phyloP scores from a whole-genome alignment of 768 basidiomycete genomes.

The Coprinopsis marcescibilis region DNA sequence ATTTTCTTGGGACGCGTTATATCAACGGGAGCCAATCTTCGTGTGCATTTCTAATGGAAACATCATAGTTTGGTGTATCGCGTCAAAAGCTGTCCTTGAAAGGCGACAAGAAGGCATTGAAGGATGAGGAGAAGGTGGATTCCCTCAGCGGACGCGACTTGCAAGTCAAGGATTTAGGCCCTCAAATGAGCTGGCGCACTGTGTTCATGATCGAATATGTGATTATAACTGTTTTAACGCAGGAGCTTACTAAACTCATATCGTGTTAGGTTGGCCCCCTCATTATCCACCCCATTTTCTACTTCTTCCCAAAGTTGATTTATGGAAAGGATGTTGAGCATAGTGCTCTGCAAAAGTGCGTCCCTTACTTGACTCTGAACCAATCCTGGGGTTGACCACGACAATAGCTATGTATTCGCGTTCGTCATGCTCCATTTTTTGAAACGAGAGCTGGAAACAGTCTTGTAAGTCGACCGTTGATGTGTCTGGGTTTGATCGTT shows the following conservation, averaged over 20 bases:
- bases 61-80: constrained; percentile 60
- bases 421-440: constrained; percentile 83
- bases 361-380: not conserved
- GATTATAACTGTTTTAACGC: no score
- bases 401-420: constrained; percentile 45
- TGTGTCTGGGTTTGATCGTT: constrained; percentile 3
- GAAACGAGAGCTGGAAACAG: constrained; percentile 89
- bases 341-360: constrained; percentile 72
- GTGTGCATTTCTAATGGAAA: no score
- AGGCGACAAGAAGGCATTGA: constrained; percentile 53
- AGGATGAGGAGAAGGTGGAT: constrained; percentile 56
- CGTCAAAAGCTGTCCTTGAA: constrained; percentile 72
- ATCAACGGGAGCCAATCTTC: no score
- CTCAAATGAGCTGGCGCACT: constrained; percentile 82
- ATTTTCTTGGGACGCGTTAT: no score
- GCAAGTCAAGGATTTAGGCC: constrained; percentile 83
- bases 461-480: constrained; percentile 55
- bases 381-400: constrained; percentile 3
- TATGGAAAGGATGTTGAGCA: constrained; percentile 70
- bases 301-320: constrained; percentile 60
- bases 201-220: constrained; percentile 96
- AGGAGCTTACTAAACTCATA: no score
- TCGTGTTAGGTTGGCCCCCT: constrained; percentile 71
- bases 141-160: constrained; percentile 59
- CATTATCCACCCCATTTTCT: constrained; percentile 82